Conservation (phyloP, 805 yeast genomes). For the Candida tallmaniae region DNA sequence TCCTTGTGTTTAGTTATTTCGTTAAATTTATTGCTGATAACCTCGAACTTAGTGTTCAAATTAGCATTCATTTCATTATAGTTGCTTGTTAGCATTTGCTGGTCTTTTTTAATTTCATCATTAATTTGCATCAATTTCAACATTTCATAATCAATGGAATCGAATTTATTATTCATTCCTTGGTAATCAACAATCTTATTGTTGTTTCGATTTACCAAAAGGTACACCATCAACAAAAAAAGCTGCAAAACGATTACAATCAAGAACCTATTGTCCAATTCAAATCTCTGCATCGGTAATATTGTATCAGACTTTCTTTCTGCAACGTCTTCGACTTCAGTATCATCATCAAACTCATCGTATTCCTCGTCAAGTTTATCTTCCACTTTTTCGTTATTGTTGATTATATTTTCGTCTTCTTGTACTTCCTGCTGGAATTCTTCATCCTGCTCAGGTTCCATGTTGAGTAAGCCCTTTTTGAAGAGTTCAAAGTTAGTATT, state of each 20-base stretch:
- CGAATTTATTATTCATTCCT: slow-evolving; percentile 13
- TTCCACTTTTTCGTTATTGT: slow-evolving; percentile 1
- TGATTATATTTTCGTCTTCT: background rate
- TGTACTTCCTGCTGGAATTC: slow-evolving; percentile 1
- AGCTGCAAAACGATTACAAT: background rate
- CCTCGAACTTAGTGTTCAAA: slow-evolving; percentile 8
- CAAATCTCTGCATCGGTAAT: background rate
- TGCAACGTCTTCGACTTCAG: background rate
- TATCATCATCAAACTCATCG: background rate
- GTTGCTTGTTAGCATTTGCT: slow-evolving; percentile 1
- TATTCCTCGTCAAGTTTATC: background rate
- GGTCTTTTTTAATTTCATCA: slow-evolving; percentile 4
- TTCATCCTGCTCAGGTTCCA: slow-evolving; percentile 2
- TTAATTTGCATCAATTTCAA: slow-evolving; percentile 1
- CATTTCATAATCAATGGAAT: slow-evolving; percentile 10
- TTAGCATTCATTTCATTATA: slow-evolving; percentile 5
- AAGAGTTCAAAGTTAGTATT: slow-evolving; percentile 16
- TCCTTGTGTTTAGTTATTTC: slow-evolving; percentile 1
- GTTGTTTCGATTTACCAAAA: slow-evolving; percentile 2
- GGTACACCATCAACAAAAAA: background rate
- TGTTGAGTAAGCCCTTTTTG: slow-evolving; percentile 6
- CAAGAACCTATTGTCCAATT: background rate
- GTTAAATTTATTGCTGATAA: slow-evolving; percentile 7
- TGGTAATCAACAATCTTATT: slow-evolving; percentile 6
- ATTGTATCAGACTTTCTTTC: background rate